Evolutionary conservation across 192 early-diverging fungal genomes (phyloP).

Genomic region (Backusella circina): DNA sequence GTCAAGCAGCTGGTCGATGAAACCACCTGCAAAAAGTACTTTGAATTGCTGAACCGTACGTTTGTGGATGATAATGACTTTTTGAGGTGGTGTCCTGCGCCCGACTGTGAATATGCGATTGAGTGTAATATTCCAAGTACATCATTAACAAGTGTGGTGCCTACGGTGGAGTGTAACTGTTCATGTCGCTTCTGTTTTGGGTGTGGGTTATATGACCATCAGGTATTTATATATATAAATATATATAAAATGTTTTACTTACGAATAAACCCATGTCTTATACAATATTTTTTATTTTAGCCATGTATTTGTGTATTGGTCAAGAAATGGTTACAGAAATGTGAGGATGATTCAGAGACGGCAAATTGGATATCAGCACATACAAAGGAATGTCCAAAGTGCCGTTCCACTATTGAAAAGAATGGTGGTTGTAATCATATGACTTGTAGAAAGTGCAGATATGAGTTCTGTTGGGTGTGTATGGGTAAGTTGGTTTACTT

Average conservation of each 20-base stretch:
- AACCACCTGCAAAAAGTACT: constrained; percentile 61
- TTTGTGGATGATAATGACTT: constrained; percentile 91
- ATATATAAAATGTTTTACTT: neutral
- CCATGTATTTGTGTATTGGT: constrained; percentile 76
- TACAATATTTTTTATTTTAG: neutral
- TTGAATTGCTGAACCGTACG: constrained; percentile 71
- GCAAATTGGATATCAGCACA: constrained; percentile 94
- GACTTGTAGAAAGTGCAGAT: constrained; percentile 96
- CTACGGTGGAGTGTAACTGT: constrained; percentile 84
- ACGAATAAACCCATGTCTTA: neutral
- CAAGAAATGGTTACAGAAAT: constrained; percentile 75
- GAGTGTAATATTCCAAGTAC: constrained; percentile 81
- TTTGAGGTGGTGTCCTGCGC: constrained; percentile 93
- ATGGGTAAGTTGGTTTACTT: constrained; percentile 49
- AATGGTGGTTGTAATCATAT: constrained; percentile 99
- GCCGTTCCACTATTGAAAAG: constrained; percentile 95
- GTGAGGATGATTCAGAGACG: constrained; percentile 96
- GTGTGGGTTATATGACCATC: constrained; percentile 79
- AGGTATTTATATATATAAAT: no score
- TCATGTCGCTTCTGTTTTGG: constrained; percentile 89
- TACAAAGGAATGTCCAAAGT: constrained; percentile 95
- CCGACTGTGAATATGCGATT: constrained; percentile 92
- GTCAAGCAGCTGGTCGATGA: constrained; percentile 65
- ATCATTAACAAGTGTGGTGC: constrained; percentile 68
- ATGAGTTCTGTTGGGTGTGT: constrained; percentile 99